Evolutionary conservation across 2,329 filamentous ascomycete genomes (phyloP), one percentile per base, ranked within the genome.

Genomic region (Diaporthe sp.): DNA sequence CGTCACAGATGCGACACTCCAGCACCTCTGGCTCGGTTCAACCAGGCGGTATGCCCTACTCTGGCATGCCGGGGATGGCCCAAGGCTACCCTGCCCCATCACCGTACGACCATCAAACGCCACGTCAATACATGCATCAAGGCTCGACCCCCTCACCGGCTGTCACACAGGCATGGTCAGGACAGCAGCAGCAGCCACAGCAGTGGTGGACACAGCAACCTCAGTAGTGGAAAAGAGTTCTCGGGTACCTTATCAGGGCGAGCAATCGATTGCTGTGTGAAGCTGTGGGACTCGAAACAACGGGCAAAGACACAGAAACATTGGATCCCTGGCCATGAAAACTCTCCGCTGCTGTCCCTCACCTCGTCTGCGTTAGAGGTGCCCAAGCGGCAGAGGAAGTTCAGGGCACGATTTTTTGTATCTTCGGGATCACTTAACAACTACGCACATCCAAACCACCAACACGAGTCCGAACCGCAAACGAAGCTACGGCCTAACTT

Each of bases 71-170:
- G 54, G 87, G 87, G 55, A 88, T 93, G 82, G 86, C 86, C 45
- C 92, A 92, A 79, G 86, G 87, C 47, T 91, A 91, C 79, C 84
- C 87, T 35, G 84, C 85, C n/a, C 85, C 88, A 35, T 85, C 87
- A 10, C 89, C 92, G 79, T 92, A 89, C 25, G 84, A 90, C 38
- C 91, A 93, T 61, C 90, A 92, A 82, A 91, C 90, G 1, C 89
- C 90, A 5, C 86, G 91, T 70, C 89, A 92, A 80, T 93, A 93
- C 84, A 89, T 95, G 90, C 91, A 93, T 79, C 87, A 92, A 83
- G 85, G 89, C 82, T 83, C 88, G 78, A 83, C 91, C 5, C 84
- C 83, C 5, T 83, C 84, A 9, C 88, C 89, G 15, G 85, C 87
- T 8, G 87, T 87, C 30, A 86, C 87, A 2, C 89, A 90, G 76